Percentiles rank a stretch among this genome's conserved stretches.
These are phyloP conservation scores for Tubosaeta brunneosetosa DNA, from an alignment of 768 basidiomycete genomes.

Conservation along the genomic window DNA sequence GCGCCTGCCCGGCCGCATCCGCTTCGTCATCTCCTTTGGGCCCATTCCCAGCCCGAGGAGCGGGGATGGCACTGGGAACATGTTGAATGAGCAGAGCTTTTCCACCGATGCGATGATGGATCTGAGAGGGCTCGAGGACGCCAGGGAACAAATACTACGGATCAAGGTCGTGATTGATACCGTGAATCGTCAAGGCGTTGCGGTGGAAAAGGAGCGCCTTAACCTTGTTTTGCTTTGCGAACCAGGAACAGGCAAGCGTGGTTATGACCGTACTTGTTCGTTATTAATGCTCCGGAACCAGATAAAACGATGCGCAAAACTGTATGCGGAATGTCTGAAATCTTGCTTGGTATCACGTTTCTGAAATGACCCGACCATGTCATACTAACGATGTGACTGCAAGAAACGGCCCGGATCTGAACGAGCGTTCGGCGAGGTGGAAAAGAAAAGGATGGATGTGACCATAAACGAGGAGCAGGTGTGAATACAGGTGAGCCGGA, in stretches of 20 bases:
- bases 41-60: not conserved
- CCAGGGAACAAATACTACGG: constrained; percentile 52
- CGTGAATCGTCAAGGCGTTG: constrained; percentile 43
- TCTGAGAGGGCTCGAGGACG: constrained; percentile 61
- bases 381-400: too few relatives aligned
- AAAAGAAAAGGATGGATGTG: too few relatives aligned
- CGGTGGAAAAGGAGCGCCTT: constrained; percentile 52
- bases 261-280: constrained; percentile 18
- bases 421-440: too few relatives aligned
- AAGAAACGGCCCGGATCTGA: too few relatives aligned
- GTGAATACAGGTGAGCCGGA: too few relatives aligned
- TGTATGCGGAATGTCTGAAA: constrained; percentile 58
- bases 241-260: constrained; percentile 71
- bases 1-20: not conserved
- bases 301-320: constrained; percentile 35
- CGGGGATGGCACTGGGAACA: constrained; percentile 32
- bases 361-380: constrained; percentile 31
- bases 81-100: constrained; percentile 43
- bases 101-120: constrained; percentile 63
- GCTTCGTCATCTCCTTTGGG: not conserved
- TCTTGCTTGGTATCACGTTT: constrained; percentile 50
- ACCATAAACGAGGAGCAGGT: too few relatives aligned
- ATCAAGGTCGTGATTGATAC: constrained; percentile 53
- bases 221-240: constrained; percentile 63
- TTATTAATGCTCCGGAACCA: not conserved